phyloP scores from a whole-genome alignment of 2,329 filamentous ascomycete genomes.

The Camillea tinctor region DNA sequence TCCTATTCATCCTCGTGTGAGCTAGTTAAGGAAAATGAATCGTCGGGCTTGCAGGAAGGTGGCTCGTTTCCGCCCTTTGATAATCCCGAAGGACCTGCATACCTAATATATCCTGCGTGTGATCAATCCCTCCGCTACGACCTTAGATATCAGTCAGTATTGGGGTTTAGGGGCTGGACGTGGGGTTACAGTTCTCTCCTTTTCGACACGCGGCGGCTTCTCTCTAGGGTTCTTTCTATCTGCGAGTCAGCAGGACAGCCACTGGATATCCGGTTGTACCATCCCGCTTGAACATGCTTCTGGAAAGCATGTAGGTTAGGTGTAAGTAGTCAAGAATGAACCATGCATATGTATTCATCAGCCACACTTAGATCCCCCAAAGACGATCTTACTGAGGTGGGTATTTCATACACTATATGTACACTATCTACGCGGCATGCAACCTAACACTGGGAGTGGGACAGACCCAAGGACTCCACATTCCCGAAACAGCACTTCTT shows the following conservation, averaged over 20 bases:
- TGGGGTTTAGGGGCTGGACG: not conserved
- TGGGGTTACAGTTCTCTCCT: not conserved
- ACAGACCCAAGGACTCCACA: conserved; percentile 10
- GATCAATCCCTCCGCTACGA: not conserved
- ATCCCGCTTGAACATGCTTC: not conserved
- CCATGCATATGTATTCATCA: not conserved
- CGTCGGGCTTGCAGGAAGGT: not conserved
- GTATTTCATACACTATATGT: not conserved
- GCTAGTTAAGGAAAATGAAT: not conserved
- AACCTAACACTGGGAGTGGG: not conserved
- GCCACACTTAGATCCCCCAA: not conserved
- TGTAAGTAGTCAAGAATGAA: not conserved
- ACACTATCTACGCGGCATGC: not conserved
- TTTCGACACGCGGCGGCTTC: not conserved
- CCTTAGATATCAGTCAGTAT: not conserved
- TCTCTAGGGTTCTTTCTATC: not conserved
- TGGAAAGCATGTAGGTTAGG: not conserved
- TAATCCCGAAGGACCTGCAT: not conserved
- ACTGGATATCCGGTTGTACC: not conserved
- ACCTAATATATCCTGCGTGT: not conserved
- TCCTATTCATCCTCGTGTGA: too few species aligned
- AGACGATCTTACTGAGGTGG: conserved; percentile 6
- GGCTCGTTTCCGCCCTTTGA: not conserved
- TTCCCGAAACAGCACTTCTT: conserved; percentile 14
- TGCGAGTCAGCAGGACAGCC: not conserved